phyloP scores from a whole-genome alignment of 345 rosid genomes.

The Hibiscus syriacus region DNA sequence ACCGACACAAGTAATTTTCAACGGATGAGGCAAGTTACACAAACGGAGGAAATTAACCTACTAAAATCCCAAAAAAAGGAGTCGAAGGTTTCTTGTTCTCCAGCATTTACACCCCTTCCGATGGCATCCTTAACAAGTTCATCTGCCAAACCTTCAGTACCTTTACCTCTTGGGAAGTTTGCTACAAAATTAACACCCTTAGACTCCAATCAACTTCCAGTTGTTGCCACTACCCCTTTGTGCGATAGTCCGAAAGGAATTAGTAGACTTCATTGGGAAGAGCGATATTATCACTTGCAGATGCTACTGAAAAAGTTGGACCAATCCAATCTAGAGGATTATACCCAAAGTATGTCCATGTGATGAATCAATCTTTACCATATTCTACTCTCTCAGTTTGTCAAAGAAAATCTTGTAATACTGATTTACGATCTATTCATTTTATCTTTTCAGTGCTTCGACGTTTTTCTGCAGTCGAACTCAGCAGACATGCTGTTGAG shows the following conservation, averaged over 20 bases:
- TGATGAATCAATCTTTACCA: background rate
- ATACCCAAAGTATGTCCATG: constrained; percentile 49
- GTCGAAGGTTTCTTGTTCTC: constrained; percentile 32
- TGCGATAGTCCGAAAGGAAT: constrained; percentile 24
- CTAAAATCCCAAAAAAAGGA: constrained; percentile 28
- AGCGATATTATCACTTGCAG: constrained; percentile 61
- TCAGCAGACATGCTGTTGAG: constrained; percentile 81
- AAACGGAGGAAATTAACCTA: constrained; percentile 21
- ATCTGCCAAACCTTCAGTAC: constrained; percentile 33
- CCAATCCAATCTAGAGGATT: constrained; percentile 53
- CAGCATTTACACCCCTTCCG: constrained; percentile 37
- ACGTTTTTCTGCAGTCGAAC: constrained; percentile 66
- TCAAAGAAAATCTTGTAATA: background rate
- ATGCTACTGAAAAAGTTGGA: constrained; percentile 45
- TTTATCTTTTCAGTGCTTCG: constrained; percentile 54
- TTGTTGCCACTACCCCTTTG: constrained; percentile 17
- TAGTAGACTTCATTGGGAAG: constrained; percentile 55
- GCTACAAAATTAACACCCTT: constrained; percentile 23
- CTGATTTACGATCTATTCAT: constrained; percentile 13
- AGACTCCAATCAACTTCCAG: constrained; percentile 26
- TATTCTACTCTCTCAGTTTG: constrained; percentile 2
- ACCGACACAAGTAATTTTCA: constrained; percentile 3
- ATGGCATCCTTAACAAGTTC: constrained; percentile 29
- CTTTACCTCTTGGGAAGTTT: constrained; percentile 34
- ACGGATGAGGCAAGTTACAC: background rate